Evolutionary conservation across 1,139 yeast species (phyloP).

Genomic region (Yamadazyma aaseri): DNA sequence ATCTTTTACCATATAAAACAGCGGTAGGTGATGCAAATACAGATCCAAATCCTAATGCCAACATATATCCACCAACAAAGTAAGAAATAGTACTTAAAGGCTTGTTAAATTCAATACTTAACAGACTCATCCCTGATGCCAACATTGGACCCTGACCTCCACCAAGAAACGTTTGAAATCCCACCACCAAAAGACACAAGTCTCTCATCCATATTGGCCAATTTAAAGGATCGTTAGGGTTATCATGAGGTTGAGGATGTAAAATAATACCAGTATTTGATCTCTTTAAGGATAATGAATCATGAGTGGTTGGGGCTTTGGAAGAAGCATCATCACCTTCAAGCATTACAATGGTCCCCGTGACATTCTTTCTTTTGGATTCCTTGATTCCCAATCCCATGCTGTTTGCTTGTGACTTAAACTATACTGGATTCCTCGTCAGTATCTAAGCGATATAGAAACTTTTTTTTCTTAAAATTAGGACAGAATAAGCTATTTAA

Average conservation of each 20-base stretch:
- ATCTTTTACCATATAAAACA: constrained; percentile 57
- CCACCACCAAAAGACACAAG: constrained; percentile 50
- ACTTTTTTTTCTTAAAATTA: too few relatives aligned
- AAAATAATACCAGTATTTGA: constrained; percentile 56
- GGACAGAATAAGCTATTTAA: too few relatives aligned
- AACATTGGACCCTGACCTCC: constrained; percentile 65
- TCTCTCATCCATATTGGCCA: constrained; percentile 67
- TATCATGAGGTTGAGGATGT: constrained; percentile 73
- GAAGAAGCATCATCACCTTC: constrained; percentile 20
- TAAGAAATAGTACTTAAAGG: constrained; percentile 47
- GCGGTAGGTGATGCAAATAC: constrained; percentile 60
- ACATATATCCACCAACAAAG: constrained; percentile 61
- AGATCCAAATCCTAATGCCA: constrained; percentile 58
- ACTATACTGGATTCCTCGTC: too few relatives aligned
- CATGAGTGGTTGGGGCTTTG: constrained; percentile 8
- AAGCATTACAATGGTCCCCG: constrained; percentile 48
- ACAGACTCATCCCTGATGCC: constrained; percentile 53
- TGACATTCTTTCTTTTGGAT: constrained; percentile 39
- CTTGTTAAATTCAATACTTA: constrained; percentile 44
- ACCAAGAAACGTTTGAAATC: constrained; percentile 58
- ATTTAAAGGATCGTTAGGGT: constrained; percentile 74
- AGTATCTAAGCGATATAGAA: too few relatives aligned
- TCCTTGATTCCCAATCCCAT: constrained; percentile 39
- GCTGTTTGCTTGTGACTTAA: too few relatives aligned
- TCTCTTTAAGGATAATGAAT: constrained; percentile 32